Conservation (phyloP, 768 basidiomycete species). For the Hypsizygus marmoreus region DNA sequence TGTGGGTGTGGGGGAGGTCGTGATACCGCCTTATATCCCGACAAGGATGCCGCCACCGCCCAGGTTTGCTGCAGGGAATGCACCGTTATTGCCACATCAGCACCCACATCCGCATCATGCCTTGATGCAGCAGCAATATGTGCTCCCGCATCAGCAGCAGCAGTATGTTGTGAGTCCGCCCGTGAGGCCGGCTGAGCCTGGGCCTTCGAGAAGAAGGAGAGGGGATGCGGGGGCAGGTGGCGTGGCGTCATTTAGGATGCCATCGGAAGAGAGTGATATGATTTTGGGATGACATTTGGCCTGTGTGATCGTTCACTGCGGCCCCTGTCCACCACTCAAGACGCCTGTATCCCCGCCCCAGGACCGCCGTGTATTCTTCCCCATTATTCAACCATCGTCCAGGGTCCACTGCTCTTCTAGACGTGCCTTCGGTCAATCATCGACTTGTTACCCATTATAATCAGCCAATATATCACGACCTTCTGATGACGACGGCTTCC, state of each 20-base stretch:
- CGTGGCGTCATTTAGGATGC: conserved; percentile 1
- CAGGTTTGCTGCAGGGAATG: too few species aligned
- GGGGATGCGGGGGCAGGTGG: background rate
- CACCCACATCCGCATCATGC: background rate
- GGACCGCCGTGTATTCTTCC: too few species aligned
- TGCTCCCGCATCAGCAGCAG: conserved; percentile 1
- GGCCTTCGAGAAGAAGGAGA: background rate
- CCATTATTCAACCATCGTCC: too few species aligned
- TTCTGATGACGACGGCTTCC: too few species aligned
- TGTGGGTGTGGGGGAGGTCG: background rate
- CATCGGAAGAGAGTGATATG: conserved; percentile 19
- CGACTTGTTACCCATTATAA: too few species aligned
- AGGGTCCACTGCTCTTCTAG: too few species aligned
- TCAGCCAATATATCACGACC: too few species aligned
- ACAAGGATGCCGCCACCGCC: conserved; percentile 1
- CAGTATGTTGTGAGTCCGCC: conserved; percentile 1
- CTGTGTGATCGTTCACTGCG: too few species aligned
- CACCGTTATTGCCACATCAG: too few species aligned
- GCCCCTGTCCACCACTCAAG: too few species aligned
- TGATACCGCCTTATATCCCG: background rate
- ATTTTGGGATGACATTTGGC: conserved; percentile 20
- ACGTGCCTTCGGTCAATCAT: too few species aligned
- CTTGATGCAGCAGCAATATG: background rate
- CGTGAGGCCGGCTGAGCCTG: conserved; percentile 11
- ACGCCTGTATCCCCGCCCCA: too few species aligned